Percentiles rank a stretch among this genome's conserved stretches.
Conservation (phyloP, 2,329 filamentous ascomycete genomes). For the Fusarium sp. region DNA sequence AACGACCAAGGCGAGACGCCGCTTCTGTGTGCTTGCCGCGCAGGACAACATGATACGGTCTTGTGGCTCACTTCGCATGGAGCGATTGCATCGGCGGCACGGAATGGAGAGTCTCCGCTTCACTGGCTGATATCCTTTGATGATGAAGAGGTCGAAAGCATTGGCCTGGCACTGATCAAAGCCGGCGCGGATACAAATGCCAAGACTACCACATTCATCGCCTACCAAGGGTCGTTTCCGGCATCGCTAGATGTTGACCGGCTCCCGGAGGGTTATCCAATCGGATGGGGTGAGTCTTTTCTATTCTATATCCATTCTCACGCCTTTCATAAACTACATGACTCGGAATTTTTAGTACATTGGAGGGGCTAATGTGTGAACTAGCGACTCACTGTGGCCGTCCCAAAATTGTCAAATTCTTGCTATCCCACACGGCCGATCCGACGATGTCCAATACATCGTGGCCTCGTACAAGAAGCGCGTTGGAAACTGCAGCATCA, state of each 20-base stretch:
- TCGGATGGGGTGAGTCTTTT: background rate
- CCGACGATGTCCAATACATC: background rate
- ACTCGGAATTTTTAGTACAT: too few species aligned
- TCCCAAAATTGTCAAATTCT: background rate
- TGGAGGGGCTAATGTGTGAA: background rate
- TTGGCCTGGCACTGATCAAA: background rate
- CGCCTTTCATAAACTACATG: background rate
- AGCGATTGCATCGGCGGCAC: background rate
- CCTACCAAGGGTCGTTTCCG: background rate
- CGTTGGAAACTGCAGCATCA: background rate
- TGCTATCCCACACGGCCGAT: background rate
- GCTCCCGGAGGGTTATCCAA: background rate
- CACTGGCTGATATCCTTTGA: background rate
- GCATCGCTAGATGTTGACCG: background rate
- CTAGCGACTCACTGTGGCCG: background rate
- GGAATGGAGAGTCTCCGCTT: background rate
- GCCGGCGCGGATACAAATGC: background rate
- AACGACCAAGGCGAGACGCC: background rate
- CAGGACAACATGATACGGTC: background rate
- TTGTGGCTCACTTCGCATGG: background rate
- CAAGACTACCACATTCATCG: background rate
- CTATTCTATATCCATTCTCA: background rate
- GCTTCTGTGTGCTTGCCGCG: background rate
- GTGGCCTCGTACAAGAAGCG: background rate
- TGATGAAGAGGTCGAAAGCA: background rate